Base-by-base conservation (phyloP, 2,329 filamentous ascomycete species). In the Fusarium chuoi region DNA sequence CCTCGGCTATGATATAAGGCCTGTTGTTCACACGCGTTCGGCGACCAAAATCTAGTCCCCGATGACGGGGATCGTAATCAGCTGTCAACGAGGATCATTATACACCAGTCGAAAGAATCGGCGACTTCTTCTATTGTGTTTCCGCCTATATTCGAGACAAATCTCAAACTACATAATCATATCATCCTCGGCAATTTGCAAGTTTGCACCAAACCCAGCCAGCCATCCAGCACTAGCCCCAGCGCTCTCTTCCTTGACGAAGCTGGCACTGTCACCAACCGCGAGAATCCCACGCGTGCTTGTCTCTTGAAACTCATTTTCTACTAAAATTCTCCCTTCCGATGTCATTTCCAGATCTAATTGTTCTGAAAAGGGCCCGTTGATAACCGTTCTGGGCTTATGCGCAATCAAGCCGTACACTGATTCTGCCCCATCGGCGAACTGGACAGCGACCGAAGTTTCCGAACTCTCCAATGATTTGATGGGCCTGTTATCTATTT, bases 121-220 rank as follows among this genome's bases (percentile, higher is more conserved):
- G 17, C 24, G 22, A n/a, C 28, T 33, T 33, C 6, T 22, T 45
- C 14, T 7, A 20, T 5, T 3, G 14, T 15, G 6, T 2, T n/a
- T 15, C 6, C 28, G 17, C 6, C 1, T 20, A 12, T 56, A 15
- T 6, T 4, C 6, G 24, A 8, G n/a, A 6, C 2, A 22, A 20
- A 10, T 38, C 5, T 14, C n/a, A 13, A 8, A 2, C 5, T 41
- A 22, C 8, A 22, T 15, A 5, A 11, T 7, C 15, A 38, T 41
- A 62, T 68, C 55, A 38, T 68, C 64, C 7, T 68, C 55, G 15
- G 24, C 64, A 28, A 68, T 68, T 22, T 62, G 64, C 3, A 68
- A 10, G 22, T 54, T 68, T 4, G 41, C 46, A 5, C 63, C 64
- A 12, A 68, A 22, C 7, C 65, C 59, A 18, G 26, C 58, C 6